phyloP scores from a whole-genome alignment of 495 filamentous ascomycete genomes.

The Lasiosphaeria ovina region DNA sequence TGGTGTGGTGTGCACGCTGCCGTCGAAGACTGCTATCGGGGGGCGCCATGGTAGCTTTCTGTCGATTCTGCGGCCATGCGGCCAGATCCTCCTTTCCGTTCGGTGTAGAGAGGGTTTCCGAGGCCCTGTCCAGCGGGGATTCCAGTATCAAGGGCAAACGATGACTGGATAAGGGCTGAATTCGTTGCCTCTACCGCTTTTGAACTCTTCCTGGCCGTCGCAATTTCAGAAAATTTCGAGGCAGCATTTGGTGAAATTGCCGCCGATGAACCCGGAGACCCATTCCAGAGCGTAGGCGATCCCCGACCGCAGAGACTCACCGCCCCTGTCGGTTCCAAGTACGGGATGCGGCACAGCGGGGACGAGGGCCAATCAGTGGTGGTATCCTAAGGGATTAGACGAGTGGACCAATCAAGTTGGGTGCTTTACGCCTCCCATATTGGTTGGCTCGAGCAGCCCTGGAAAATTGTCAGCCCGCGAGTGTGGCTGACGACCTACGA shows the following conservation, averaged over 20 bases:
- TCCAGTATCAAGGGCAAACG: background rate
- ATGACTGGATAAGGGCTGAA: background rate
- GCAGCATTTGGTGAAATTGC: background rate
- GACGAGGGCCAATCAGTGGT: background rate
- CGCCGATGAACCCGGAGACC: background rate
- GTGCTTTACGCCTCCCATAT: background rate
- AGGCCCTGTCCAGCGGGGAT: background rate
- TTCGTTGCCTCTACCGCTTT: background rate
- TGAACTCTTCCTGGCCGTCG: background rate
- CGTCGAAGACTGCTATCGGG: background rate
- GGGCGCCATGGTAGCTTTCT: background rate
- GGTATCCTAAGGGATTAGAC: background rate
- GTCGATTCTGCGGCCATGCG: background rate
- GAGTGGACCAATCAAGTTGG: background rate
- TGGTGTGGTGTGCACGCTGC: constrained; percentile 1
- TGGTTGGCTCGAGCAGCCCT: background rate
- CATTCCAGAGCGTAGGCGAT: background rate
- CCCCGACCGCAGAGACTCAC: too few species aligned
- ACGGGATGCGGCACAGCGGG: background rate
- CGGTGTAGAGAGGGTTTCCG: background rate
- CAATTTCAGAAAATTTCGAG: background rate
- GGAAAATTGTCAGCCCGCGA: background rate
- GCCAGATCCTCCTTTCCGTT: background rate
- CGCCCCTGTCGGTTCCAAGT: background rate
- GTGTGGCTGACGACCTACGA: background rate